Percentiles rank a stretch among this genome's conserved stretches.
Conservation (phyloP, 2,329 filamentous ascomycete species). For the Diaporthe velutina region DNA sequence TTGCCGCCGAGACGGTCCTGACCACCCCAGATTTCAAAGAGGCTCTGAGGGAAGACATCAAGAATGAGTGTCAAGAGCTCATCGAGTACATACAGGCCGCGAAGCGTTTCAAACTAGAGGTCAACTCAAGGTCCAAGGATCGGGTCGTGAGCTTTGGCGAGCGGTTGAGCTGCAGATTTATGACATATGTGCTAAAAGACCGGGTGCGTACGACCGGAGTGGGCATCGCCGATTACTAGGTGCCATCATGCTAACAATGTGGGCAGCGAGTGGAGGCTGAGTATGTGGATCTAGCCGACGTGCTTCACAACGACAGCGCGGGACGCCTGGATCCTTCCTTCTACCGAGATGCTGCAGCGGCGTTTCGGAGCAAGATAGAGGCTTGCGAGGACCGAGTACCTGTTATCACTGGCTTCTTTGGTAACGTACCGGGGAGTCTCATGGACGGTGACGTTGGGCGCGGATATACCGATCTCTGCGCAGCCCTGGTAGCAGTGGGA, state of each 20-base stretch:
- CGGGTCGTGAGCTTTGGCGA: constrained; percentile 95
- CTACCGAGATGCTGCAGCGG: constrained; percentile 73
- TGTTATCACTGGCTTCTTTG: constrained; percentile 94
- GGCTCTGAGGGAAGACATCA: constrained; percentile 74
- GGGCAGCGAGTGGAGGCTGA: constrained; percentile 81
- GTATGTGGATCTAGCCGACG: constrained; percentile 89
- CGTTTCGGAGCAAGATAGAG: constrained; percentile 73
- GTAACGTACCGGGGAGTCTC: constrained; percentile 89
- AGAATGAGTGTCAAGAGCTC: constrained; percentile 84
- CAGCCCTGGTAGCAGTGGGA: constrained; percentile 90
- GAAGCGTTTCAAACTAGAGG: constrained; percentile 78
- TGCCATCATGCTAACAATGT: constrained; percentile 45
- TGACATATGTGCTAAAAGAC: constrained; percentile 87
- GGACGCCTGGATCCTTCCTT: constrained; percentile 75
- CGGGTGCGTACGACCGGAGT: constrained; percentile 55
- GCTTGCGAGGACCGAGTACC: constrained; percentile 78
- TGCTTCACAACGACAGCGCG: constrained; percentile 76
- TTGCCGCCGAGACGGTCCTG: constrained; percentile 76
- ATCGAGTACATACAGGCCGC: constrained; percentile 78
- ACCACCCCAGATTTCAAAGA: constrained; percentile 67
- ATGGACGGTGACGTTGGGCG: constrained; percentile 90
- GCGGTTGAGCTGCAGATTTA: constrained; percentile 93
- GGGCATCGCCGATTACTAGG: neutral
- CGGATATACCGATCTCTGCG: constrained; percentile 97
- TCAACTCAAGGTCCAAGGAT: constrained; percentile 83